phyloP scores from a whole-genome alignment of 306 rosid genomes.

The Castanospermum australe region DNA sequence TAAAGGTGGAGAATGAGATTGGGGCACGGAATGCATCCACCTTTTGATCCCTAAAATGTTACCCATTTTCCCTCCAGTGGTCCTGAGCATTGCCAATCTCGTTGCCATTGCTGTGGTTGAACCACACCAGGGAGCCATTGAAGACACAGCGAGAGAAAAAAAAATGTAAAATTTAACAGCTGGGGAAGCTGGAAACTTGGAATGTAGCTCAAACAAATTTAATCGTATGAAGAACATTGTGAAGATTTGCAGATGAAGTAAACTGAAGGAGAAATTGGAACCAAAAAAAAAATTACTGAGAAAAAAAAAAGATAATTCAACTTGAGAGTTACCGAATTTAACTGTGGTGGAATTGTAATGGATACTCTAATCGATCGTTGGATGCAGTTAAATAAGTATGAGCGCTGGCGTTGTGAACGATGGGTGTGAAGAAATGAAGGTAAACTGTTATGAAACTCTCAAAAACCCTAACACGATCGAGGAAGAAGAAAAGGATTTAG shows the following conservation, averaged over 20 bases:
- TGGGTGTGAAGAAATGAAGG: background rate
- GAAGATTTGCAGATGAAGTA: background rate
- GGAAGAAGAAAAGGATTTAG: background rate
- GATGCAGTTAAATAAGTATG: background rate
- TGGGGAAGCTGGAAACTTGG: background rate
- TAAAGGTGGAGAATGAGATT: conserved; percentile 51
- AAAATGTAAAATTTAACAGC: background rate
- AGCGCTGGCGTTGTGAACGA: background rate
- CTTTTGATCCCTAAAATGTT: conserved; percentile 41
- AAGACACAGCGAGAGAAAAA: background rate
- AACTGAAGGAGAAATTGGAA: background rate
- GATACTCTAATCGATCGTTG: background rate
- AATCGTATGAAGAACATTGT: background rate
- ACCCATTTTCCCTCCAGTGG: conserved; percentile 24
- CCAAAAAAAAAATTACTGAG: background rate
- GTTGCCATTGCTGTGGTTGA: conserved; percentile 43
- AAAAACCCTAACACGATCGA: background rate
- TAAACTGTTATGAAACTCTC: background rate
- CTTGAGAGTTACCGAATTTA: background rate
- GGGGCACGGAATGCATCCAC: conserved; percentile 38
- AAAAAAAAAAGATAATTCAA: background rate
- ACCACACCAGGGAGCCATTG: background rate
- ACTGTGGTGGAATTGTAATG: background rate
- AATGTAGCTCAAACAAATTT: background rate
- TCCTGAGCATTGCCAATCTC: conserved; percentile 38